A percentile compares a stretch with the other conserved stretches of the same genome.
phyloP scores from a whole-genome alignment of 2,329 filamentous ascomycete genomes.

The Aureobasidium leucospermi region DNA sequence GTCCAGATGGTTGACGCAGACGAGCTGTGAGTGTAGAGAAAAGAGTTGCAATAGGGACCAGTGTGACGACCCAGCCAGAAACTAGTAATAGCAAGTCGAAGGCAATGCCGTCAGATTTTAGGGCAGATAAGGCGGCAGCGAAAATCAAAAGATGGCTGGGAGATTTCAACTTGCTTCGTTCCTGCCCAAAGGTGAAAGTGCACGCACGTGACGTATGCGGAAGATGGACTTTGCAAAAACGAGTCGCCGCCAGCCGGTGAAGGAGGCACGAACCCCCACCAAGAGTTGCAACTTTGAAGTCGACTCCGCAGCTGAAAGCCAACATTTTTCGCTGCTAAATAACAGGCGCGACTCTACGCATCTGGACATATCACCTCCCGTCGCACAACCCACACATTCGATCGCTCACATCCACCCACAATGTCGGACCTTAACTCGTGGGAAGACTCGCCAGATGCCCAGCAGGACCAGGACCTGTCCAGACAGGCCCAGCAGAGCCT shows the following conservation, averaged over 20 bases:
- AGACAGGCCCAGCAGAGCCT: constrained; percentile 32
- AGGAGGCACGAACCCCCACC: background rate
- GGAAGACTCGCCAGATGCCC: constrained; percentile 57
- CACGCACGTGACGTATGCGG: constrained; percentile 5
- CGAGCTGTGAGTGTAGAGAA: constrained; percentile 23
- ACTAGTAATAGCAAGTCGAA: background rate
- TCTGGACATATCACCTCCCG: background rate
- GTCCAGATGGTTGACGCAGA: constrained; percentile 65
- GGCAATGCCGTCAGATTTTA: background rate
- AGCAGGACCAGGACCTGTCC: constrained; percentile 32
- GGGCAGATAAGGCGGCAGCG: background rate
- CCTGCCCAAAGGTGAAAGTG: background rate
- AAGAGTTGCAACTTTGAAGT: background rate
- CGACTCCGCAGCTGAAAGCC: background rate
- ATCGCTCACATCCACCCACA: background rate
- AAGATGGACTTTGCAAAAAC: background rate
- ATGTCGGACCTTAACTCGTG: constrained; percentile 94
- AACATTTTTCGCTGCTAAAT: background rate
- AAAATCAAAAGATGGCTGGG: background rate
- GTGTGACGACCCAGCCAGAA: background rate
- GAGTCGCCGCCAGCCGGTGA: constrained; percentile 4
- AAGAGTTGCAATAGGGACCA: background rate
- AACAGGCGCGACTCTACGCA: background rate
- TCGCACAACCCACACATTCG: background rate
- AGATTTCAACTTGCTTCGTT: background rate